Conservation (phyloP, 2,329 filamentous ascomycete genomes). For the Neurospora sp. region DNA sequence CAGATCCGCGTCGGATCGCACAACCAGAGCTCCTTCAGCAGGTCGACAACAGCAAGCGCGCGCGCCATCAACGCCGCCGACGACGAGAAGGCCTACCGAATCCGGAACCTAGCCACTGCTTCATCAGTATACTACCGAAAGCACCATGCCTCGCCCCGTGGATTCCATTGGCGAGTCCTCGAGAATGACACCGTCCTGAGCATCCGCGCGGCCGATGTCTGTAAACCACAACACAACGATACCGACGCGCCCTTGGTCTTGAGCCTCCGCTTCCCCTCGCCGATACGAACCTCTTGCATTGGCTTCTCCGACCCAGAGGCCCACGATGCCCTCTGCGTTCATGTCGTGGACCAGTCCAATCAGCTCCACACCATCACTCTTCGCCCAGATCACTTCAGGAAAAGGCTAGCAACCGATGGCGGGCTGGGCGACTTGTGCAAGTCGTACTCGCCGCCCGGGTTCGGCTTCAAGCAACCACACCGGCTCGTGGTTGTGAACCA, state of each 20-base stretch:
- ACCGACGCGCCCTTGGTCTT: slow-evolving; percentile 65
- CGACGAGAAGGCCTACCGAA: slow-evolving; percentile 65
- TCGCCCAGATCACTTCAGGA: slow-evolving; percentile 71
- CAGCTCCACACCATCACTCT: slow-evolving; percentile 78
- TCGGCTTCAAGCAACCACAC: slow-evolving; percentile 71
- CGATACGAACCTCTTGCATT: slow-evolving; percentile 68
- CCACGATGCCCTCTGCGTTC: slow-evolving; percentile 67
- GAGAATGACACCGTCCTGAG: slow-evolving; percentile 73
- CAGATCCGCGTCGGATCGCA: slow-evolving; percentile 56
- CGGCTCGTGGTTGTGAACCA: slow-evolving; percentile 65
- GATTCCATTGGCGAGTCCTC: slow-evolving; percentile 83
- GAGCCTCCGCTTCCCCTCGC: slow-evolving; percentile 64
- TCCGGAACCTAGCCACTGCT: slow-evolving; percentile 62
- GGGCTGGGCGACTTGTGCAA: slow-evolving; percentile 70
- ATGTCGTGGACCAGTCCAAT: slow-evolving; percentile 68
- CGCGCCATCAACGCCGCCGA: slow-evolving; percentile 38
- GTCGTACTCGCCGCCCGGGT: slow-evolving; percentile 59
- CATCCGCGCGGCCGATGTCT: slow-evolving; percentile 73
- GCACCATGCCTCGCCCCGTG: slow-evolving; percentile 65
- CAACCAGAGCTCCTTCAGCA: slow-evolving; percentile 17
- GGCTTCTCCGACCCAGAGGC: slow-evolving; percentile 72
- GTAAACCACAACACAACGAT: slow-evolving; percentile 49
- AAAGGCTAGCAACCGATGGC: slow-evolving; percentile 57
- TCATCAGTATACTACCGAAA: slow-evolving; percentile 79
- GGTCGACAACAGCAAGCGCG: slow-evolving; percentile 17